Evolutionary conservation across 164 flowering plant species (phyloP).

Genomic region (Stephania cephalantha): DNA sequence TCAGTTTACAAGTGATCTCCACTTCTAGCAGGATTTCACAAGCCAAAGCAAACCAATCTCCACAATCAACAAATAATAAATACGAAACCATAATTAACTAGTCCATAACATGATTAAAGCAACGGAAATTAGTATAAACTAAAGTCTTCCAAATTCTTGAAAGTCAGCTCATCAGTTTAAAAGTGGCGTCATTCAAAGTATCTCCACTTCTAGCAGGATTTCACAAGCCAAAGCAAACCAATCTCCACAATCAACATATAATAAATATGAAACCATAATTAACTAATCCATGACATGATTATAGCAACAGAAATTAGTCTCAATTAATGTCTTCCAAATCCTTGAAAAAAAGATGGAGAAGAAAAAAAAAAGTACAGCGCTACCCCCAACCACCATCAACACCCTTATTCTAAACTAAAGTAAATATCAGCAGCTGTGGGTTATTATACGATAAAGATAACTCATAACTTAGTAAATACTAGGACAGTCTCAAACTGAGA

Average conservation of each 20-base stretch:
- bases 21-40: slow-evolving; percentile 1
- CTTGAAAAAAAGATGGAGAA: not conserved
- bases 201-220: not conserved
- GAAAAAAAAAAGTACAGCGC: not conserved
- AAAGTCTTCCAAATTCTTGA: not conserved
- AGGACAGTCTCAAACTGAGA: not conserved
- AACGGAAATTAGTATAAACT: no score
- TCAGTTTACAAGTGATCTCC: not conserved
- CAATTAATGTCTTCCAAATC: not conserved
- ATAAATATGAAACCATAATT: not conserved
- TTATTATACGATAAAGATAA: not conserved
- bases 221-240: not conserved
- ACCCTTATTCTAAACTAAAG: not conserved
- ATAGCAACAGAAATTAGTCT: not conserved
- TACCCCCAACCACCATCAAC: not conserved
- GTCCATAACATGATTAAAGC: not conserved
- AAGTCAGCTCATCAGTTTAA: not conserved
- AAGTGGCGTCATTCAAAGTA: not conserved
- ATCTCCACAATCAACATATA: not conserved
- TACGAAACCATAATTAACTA: not conserved
- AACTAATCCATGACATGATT: not conserved
- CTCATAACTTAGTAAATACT: not conserved
- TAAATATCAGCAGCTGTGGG: not conserved
- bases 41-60: not conserved
- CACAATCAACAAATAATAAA: not conserved